Evolutionary conservation across 225 moss, liverwort and hornwort genomes (phyloP).

Genomic region (Pseudisothecium myosuroides): DNA sequence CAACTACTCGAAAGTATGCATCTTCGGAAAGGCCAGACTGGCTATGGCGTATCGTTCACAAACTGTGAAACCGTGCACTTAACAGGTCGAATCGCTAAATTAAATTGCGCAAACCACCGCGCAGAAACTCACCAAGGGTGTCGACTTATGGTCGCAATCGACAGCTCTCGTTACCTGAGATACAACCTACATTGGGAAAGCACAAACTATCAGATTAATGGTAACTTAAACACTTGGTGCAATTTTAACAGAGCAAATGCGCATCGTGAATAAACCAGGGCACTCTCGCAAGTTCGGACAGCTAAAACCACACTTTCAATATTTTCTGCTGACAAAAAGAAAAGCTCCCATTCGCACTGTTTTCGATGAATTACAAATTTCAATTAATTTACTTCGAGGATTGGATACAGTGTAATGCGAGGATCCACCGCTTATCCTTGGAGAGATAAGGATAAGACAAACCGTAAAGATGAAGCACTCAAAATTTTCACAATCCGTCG

Average conservation of each 20-base stretch:
- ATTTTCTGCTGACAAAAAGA: not conserved
- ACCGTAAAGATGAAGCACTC: not conserved
- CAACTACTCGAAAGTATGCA: not conserved
- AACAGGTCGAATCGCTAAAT: not conserved
- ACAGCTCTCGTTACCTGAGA: not conserved
- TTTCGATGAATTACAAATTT: not conserved
- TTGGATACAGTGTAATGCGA: not conserved
- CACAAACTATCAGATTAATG: not conserved
- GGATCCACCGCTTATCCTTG: slow-evolving; percentile 20
- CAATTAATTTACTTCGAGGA: not conserved
- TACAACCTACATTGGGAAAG: not conserved
- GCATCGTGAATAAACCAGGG: not conserved
- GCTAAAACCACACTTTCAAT: not conserved
- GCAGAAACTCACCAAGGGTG: not conserved
- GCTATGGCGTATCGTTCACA: not conserved
- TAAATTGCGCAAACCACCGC: not conserved
- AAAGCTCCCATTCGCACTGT: not conserved
- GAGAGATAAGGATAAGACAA: slow-evolving; percentile 38
- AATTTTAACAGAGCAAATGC: not conserved
- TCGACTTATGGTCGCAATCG: not conserved
- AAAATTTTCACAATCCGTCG: not conserved
- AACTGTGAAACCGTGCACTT: not conserved
- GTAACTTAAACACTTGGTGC: not conserved
- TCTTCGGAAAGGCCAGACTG: not conserved
- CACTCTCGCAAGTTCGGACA: not conserved